Evolutionary conservation across 805 yeast species (phyloP).

Genomic region (Pichia nanzhaoensis): DNA sequence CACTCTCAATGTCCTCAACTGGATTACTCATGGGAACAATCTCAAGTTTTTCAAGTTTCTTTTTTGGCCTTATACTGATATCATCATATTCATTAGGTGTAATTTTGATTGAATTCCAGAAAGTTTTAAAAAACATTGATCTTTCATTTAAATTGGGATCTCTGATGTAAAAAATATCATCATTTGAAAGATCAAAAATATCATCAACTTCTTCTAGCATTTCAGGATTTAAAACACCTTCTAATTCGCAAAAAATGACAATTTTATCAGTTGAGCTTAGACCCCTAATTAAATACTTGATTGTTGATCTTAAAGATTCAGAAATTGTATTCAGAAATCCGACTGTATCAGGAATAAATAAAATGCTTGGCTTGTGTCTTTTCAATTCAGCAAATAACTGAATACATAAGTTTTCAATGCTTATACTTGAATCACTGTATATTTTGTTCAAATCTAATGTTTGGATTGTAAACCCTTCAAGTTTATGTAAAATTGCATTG

Average conservation of each 20-base stretch:
- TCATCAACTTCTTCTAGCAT: slow-evolving; percentile 39
- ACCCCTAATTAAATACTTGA: slow-evolving; percentile 61
- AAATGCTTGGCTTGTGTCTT: slow-evolving; percentile 81
- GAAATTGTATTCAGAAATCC: slow-evolving; percentile 67
- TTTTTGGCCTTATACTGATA: slow-evolving; percentile 46
- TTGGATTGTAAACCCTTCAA: slow-evolving; percentile 89
- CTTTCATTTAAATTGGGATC: slow-evolving; percentile 45
- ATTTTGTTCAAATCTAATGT: slow-evolving; percentile 73
- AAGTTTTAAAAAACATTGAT: slow-evolving; percentile 44
- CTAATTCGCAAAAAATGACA: slow-evolving; percentile 68
- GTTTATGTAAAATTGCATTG: slow-evolving; percentile 68
- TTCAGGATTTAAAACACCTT: slow-evolving; percentile 19
- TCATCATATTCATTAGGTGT: slow-evolving; percentile 71
- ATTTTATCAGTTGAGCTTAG: slow-evolving; percentile 68
- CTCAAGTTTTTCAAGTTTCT: slow-evolving; percentile 38
- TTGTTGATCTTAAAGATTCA: slow-evolving; percentile 61
- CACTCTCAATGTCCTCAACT: slow-evolving; percentile 12
- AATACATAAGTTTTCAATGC: slow-evolving; percentile 78
- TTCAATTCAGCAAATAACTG: slow-evolving; percentile 83
- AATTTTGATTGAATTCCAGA: slow-evolving; percentile 51
- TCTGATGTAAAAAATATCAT: slow-evolving; percentile 36
- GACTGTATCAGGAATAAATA: slow-evolving; percentile 77
- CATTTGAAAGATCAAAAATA: slow-evolving; percentile 53
- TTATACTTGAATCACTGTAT: slow-evolving; percentile 68
- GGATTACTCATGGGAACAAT: slow-evolving; percentile 13